Conservation (phyloP, 1,284 basidiomycete genomes). For the Fomitopsis pinicola region DNA sequence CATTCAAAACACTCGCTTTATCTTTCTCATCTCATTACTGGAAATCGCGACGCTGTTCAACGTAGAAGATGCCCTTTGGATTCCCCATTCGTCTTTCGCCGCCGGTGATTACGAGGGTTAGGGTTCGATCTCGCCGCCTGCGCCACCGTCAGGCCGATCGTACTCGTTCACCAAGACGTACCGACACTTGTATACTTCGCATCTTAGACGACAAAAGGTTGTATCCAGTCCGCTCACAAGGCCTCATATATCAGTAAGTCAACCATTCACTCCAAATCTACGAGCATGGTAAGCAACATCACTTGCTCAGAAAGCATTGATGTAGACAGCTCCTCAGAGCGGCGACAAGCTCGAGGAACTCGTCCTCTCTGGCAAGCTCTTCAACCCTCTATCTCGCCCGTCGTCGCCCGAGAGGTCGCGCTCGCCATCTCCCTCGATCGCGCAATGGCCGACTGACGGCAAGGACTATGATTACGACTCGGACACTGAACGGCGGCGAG, state of each 20-base stretch:
- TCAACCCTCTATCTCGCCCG: constrained; percentile 43
- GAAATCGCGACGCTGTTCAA: no score
- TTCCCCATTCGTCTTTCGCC: no score
- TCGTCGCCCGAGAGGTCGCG: constrained; percentile 47
- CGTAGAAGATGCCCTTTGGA: no score
- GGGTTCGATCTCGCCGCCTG: not conserved
- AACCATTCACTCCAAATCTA: not conserved
- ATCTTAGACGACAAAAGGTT: not conserved
- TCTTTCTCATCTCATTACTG: no score
- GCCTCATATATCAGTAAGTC: not conserved
- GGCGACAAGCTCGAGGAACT: constrained; percentile 55
- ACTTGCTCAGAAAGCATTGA: not conserved
- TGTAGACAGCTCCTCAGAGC: constrained; percentile 12
- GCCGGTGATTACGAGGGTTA: no score
- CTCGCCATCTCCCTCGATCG: constrained; percentile 39
- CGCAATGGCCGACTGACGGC: constrained; percentile 27
- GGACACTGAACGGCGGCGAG: constrained; percentile 32
- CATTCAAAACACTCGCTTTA: not conserved
- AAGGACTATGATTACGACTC: constrained; percentile 46
- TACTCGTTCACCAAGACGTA: not conserved
- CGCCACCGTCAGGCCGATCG: not conserved
- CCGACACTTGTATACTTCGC: not conserved
- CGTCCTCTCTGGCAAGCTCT: constrained; percentile 75
- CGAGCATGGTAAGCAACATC: not conserved
- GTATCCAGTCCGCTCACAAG: no score